Evolutionary conservation across 2,329 filamentous ascomycete genomes (phyloP), one percentile per base, ranked within the genome.

Genomic region (Colletotrichum neosansevieriae): DNA sequence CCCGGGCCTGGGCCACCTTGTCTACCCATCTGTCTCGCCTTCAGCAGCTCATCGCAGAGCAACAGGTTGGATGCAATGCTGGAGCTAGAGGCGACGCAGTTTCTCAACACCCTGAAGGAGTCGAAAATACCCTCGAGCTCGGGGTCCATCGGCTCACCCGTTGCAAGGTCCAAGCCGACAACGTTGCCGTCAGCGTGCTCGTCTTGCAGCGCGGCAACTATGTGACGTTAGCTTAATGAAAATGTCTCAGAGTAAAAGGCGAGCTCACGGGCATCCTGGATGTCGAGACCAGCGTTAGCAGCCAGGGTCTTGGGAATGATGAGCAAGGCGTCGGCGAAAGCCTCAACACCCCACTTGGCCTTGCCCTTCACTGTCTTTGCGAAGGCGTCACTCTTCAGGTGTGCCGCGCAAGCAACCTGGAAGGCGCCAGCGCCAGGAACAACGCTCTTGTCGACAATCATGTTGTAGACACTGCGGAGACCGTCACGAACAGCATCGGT

Each of bases 251-350:
- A 58, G 70, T 47, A 56, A 70, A 42, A 49, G 6, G 10, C 47
- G 24, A 32, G 89, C 92, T 87, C 86, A 95, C 93, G 84, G 73
- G 94, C 91, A 83, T 99, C 96, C 82, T 99, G 96, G 71, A 99
- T 93, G 77, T 99, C 96, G 75, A 97, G 94, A 69, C 96, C 96
- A 59, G 94, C 94, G 78, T 99, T 99, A 73, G 94, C 94, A 51
- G 96, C 96, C 71, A 99, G 86, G 2, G 94, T 98, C 88, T 99
- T 99, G 75, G 96, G 96, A 76, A 99, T 98, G 75, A 99, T 87
- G 71, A 99, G 86, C 51, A 99, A 87, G 60, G 96, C 95, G 81
- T 99, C 95, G 7, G 96, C 93, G 79, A 99, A 99, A 7, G 96
- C 96, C 73, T 91, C 89, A 7, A 99, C 94, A 78, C 96, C 96